These are phyloP conservation scores for Aspergillus cristatus DNA, from an alignment of 495 filamentous ascomycete genomes.

Conservation along the genomic window DNA sequence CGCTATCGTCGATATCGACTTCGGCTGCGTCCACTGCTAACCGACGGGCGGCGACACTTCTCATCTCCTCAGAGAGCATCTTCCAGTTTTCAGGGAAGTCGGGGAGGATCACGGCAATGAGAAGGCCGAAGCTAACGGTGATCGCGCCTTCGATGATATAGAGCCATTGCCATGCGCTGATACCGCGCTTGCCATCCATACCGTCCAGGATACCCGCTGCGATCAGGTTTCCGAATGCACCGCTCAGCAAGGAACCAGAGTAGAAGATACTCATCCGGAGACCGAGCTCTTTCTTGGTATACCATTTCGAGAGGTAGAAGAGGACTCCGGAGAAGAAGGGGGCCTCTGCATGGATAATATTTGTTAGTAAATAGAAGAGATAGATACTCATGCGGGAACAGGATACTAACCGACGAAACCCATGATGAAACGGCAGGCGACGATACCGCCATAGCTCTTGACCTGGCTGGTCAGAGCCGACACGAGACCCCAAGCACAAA, in stretches of 20 bases:
- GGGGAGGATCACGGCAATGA: constrained; percentile 23
- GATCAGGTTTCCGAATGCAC: constrained; percentile 47
- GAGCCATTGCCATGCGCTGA: constrained; percentile 27
- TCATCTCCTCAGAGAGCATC: constrained; percentile 26
- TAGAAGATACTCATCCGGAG: constrained; percentile 44
- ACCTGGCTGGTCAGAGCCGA: constrained; percentile 33
- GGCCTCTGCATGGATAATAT: constrained; percentile 23
- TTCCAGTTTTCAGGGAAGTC: constrained; percentile 30
- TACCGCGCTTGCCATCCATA: constrained; percentile 15
- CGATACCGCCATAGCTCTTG: constrained; percentile 32
- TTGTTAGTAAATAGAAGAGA: background rate
- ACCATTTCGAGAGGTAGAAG: constrained; percentile 41
- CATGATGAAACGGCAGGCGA: constrained; percentile 35
- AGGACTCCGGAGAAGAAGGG: constrained; percentile 32
- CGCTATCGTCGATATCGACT: constrained; percentile 29
- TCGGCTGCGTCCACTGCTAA: constrained; percentile 21
- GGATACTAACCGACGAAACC: constrained; percentile 19
- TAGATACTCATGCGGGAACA: too few relatives aligned
- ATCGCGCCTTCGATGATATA: constrained; percentile 31
- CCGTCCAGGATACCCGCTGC: constrained; percentile 27
- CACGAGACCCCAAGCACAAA: constrained; percentile 36
- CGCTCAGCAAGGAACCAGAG: constrained; percentile 42
- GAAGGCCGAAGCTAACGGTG: constrained; percentile 18
- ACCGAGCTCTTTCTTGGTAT: constrained; percentile 38
- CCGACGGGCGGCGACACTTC: constrained; percentile 29